Base-by-base conservation (phyloP, 169 alveolate species). In the Cryptosporidium andersoni region DNA sequence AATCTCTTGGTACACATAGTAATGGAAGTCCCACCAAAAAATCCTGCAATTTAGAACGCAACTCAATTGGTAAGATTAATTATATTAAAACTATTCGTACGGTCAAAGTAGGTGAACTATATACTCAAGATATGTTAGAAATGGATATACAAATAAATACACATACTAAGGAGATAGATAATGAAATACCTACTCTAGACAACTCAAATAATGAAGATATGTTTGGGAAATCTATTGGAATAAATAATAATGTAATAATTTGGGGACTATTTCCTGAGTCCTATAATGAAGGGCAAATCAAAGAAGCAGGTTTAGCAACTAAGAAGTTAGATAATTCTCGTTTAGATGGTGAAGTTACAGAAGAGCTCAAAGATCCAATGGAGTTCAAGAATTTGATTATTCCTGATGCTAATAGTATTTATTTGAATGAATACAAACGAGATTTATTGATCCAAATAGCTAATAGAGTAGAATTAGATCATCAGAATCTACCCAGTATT, bases 181-280 rank as follows among this genome's bases (percentile, higher is more conserved):
- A 45, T 12, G 63, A 56, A 0, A 25, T 25, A 1, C 12, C 66
- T 4, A 34, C 47, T 7, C 55, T 58, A 36, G 85, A 74, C 36
- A 6, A 11, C 9, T 4, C 60, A 3, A 16, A 40, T 39, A 68
- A 74, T 11, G 37, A 37, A 51, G 47, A 49, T 60, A 42, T 74
- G 45, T 36, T 48, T 34, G 85, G 85, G 6, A 74, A 62, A 37
- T 48, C 74, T 25, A 55, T 25, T 37, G 51, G 65, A 7, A 43
- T 25, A 36, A 42, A 47, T 74, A 43, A 14, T 56, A 14, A 66
- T 11, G n/a, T 37, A 34, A 43, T 56, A 8, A 74, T 43, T 25
- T 74, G 85, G 85, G 85, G 85, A n/a, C 2, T 74, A 12, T 40
- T 14, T 40, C 85, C 85, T 2, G 85, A 74, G 37, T 58, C 55